These are phyloP conservation scores for Chrysoporthe puriensis DNA, from an alignment of 2,329 filamentous ascomycete species.

Conservation along the genomic window DNA sequence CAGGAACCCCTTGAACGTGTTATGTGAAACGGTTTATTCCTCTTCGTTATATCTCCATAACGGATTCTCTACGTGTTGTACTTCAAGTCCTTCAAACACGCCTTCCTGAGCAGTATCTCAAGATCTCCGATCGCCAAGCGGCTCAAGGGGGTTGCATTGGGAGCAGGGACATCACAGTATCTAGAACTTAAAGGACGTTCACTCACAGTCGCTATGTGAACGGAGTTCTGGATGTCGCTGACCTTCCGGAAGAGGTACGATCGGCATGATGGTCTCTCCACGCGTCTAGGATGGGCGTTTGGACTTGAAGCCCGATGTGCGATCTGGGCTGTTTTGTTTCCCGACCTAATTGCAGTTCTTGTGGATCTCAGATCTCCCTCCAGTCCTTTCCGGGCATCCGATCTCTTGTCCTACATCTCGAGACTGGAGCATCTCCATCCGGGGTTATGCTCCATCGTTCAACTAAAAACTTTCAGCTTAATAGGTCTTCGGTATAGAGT, in stretches of 20 bases:
- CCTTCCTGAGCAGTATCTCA: neutral
- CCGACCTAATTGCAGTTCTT: neutral
- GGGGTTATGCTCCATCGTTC: neutral
- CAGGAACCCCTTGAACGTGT: neutral
- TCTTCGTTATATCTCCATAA: neutral
- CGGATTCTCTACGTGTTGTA: neutral
- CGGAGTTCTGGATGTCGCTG: conserved; percentile 3
- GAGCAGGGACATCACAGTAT: neutral
- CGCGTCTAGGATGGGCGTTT: neutral
- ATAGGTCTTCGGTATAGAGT: neutral
- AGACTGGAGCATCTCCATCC: neutral
- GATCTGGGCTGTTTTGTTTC: neutral
- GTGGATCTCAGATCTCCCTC: neutral
- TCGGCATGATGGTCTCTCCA: neutral
- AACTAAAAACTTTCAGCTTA: neutral
- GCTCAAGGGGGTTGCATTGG: neutral
- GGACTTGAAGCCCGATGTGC: neutral
- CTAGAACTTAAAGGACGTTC: neutral
- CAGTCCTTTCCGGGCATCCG: neutral
- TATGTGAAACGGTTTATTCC: neutral
- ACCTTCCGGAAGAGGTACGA: conserved; percentile 8
- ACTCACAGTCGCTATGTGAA: neutral
- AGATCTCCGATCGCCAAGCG: neutral
- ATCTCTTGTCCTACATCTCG: neutral
- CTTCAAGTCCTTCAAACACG: neutral